Conservation (phyloP, 2,329 filamentous ascomycete genomes). For the Plectosphaerella cucumerina region DNA sequence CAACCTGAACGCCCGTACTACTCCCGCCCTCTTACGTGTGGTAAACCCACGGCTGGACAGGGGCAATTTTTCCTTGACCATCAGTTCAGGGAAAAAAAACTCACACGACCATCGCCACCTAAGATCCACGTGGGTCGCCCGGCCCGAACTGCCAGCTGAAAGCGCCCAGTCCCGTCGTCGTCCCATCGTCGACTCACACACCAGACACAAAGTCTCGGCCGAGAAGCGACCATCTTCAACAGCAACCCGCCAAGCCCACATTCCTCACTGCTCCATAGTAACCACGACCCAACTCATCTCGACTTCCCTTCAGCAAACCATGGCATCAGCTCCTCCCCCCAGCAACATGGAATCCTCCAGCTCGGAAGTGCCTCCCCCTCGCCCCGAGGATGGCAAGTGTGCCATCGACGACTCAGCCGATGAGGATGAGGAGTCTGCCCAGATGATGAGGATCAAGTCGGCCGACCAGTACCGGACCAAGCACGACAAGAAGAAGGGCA, state of each 20-base stretch:
- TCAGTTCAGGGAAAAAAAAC: too few relatives aligned
- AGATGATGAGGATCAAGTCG: constrained; percentile 33
- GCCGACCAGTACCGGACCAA: constrained; percentile 30
- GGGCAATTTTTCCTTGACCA: too few relatives aligned
- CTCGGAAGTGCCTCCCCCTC: not conserved
- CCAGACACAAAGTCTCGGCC: not conserved
- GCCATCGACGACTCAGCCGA: constrained; percentile 37
- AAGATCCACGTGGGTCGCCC: too few relatives aligned
- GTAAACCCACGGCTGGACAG: too few relatives aligned
- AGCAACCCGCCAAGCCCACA: not conserved
- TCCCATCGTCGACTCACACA: not conserved
- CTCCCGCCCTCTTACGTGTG: too few relatives aligned
- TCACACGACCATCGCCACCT: too few relatives aligned
- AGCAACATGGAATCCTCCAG: not conserved
- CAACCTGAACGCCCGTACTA: too few relatives aligned
- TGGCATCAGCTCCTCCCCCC: not conserved
- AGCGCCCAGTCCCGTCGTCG: too few relatives aligned
- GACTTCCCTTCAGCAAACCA: not conserved
- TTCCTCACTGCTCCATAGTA: not conserved
- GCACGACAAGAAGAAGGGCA: constrained; percentile 20
- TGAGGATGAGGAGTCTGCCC: constrained; percentile 29
- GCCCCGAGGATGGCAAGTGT: constrained; percentile 9
- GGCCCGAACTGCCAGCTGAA: too few relatives aligned
- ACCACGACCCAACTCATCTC: not conserved
- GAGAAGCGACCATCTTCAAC: not conserved